phyloP scores from a whole-genome alignment of 2,329 filamentous ascomycete genomes.

The Penicillium sp. region DNA sequence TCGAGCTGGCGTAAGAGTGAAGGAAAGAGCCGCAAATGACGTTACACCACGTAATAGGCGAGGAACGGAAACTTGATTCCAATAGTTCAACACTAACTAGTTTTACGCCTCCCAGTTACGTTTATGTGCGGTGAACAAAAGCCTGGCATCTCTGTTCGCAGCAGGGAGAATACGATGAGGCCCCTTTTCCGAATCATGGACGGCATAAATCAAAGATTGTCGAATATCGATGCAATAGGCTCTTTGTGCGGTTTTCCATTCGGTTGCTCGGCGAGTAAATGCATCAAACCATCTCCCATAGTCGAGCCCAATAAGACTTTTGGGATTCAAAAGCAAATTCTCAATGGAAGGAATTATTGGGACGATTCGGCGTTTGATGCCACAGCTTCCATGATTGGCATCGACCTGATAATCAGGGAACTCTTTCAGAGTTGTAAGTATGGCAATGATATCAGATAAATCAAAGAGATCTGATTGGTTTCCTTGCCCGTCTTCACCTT shows the following conservation, averaged over 20 bases:
- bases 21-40: not conserved
- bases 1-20: not conserved
- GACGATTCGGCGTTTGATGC: constrained; percentile 41
- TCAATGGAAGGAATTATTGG: constrained; percentile 41
- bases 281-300: constrained; percentile 13
- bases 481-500: not conserved
- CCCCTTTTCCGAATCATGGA: not conserved
- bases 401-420: constrained; percentile 48
- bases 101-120: constrained; percentile 36
- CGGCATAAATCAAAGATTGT: constrained; percentile 24
- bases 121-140: constrained; percentile 38
- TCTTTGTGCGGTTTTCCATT: not conserved
- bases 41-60: not conserved
- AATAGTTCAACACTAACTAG: not conserved
- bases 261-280: not conserved
- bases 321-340: constrained; percentile 34
- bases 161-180: constrained; percentile 5
- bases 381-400: constrained; percentile 42
- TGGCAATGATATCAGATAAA: constrained; percentile 31
- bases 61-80: not conserved
- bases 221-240: constrained; percentile 24
- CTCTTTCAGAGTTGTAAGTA: constrained; percentile 41
- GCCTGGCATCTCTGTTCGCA: constrained; percentile 29
- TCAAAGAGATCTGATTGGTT: not conserved
- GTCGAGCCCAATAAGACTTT: constrained; percentile 33